Evolutionary conservation across 257 asterid genomes (phyloP).

Genomic region (Coffea canephora): DNA sequence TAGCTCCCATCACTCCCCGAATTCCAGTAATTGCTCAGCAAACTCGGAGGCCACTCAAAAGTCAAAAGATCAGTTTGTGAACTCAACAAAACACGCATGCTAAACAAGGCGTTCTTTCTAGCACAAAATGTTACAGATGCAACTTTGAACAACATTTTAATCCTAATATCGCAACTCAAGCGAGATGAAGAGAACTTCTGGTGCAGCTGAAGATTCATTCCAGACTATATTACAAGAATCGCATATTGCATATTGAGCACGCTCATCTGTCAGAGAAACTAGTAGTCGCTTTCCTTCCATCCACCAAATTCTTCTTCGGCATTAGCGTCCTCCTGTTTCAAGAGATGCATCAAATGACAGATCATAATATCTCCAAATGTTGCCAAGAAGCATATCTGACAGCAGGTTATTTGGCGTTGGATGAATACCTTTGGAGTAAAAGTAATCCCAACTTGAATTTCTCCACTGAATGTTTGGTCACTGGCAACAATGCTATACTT

Average conservation of each 20-base stretch:
- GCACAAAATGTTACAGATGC: not conserved
- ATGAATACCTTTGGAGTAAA: constrained; percentile 43
- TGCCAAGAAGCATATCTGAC: too few species aligned
- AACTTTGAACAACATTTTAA: too few species aligned
- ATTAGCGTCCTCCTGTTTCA: constrained; percentile 7
- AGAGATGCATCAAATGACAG: not conserved
- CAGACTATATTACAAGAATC: not conserved
- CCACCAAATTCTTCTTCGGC: constrained; percentile 30
- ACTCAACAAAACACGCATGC: too few species aligned
- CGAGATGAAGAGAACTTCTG: not conserved
- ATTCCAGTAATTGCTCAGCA: too few species aligned
- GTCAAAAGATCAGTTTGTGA: too few species aligned
- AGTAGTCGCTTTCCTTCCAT: constrained; percentile 32
- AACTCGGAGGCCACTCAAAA: too few species aligned
- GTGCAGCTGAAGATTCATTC: not conserved
- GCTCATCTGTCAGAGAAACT: not conserved
- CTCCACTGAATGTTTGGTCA: constrained; percentile 51
- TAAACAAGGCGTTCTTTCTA: too few species aligned
- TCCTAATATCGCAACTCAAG: not conserved
- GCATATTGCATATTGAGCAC: not conserved
- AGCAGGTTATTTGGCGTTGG: too few species aligned
- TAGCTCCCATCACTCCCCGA: too few species aligned
- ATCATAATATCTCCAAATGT: too few species aligned
- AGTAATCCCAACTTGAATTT: constrained; percentile 58
- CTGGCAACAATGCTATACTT: constrained; percentile 49